A percentile compares a stretch with the other conserved stretches of the same genome.
These are phyloP conservation scores for Nakataea oryzae DNA, from an alignment of 2,329 filamentous ascomycete genomes.

Conservation along the genomic window DNA sequence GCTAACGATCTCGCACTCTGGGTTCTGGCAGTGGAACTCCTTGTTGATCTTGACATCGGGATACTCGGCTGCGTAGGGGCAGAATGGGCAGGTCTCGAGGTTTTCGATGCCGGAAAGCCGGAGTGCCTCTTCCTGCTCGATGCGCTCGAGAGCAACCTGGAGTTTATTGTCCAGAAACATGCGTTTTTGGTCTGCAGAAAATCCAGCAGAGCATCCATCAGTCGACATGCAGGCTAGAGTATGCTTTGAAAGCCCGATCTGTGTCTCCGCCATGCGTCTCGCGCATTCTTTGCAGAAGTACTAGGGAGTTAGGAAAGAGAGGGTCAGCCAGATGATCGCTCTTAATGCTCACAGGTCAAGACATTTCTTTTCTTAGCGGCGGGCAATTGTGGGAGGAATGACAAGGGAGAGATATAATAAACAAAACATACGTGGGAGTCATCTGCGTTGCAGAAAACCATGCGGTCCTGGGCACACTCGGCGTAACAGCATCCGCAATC, in stretches of 20 bases:
- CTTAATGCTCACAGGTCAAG: too few relatives aligned
- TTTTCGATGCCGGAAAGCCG: slow-evolving; percentile 61
- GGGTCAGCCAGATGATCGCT: background rate
- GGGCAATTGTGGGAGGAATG: background rate
- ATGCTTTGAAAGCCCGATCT: slow-evolving; percentile 61
- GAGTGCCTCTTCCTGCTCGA: slow-evolving; percentile 62
- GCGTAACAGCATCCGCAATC: slow-evolving; percentile 69
- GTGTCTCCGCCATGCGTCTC: slow-evolving; percentile 51
- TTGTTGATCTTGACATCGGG: slow-evolving; percentile 55
- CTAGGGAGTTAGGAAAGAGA: slow-evolving; percentile 11
- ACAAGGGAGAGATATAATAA: background rate
- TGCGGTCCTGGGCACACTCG: slow-evolving; percentile 54
- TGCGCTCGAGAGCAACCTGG: slow-evolving; percentile 51
- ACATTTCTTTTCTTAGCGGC: background rate
- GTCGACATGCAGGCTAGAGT: slow-evolving; percentile 60
- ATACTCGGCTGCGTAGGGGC: slow-evolving; percentile 67
- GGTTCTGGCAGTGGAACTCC: slow-evolving; percentile 63
- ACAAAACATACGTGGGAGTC: slow-evolving; percentile 33
- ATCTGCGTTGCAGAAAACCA: slow-evolving; percentile 55
- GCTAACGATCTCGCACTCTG: slow-evolving; percentile 51
- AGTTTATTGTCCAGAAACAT: slow-evolving; percentile 48
- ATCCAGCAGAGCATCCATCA: slow-evolving; percentile 53
- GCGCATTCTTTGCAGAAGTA: slow-evolving; percentile 63
- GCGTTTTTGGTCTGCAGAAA: slow-evolving; percentile 42
- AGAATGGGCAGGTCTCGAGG: slow-evolving; percentile 71